Evolutionary conservation across 305 asterid species (phyloP), one percentile per base, ranked within the genome.

Genomic region (Solanum hybrid): DNA sequence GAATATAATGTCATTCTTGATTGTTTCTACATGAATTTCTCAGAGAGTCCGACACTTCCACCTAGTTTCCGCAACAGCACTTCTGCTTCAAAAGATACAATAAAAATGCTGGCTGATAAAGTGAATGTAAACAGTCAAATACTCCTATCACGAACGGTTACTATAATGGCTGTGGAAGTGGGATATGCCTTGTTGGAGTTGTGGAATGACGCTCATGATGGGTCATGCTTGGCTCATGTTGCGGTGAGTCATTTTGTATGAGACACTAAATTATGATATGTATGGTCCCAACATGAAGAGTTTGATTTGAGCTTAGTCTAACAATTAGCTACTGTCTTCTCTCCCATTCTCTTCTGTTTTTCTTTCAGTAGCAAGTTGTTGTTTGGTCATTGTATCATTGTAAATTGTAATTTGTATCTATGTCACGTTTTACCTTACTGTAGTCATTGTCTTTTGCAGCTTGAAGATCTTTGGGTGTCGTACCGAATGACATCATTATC

Each of bases 401-500:
- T 33, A 16, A 76, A 78, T 28, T 82, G 82, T 33, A 33, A 76
- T 33, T 76, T 76, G 88, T 84, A 31, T 84, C 88, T 39, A 51
- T 84, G 88, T 84, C 76, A 57, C 42, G n/a, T 31, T 83, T 46
- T 83, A 31, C 75, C 75, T 84, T 29, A 84, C 37, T 18, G 88
- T 31, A 12, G 36, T 88, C 16, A 76, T 64, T 69, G 67, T 29
- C 87, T 91, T 64, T 85, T 92, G 94, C 95, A 97, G 99, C 96
- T 97, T 89, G 99, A 97, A 91, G 98, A 98, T 87, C 99, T 97
- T 91, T 97, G 99, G 99, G 97, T 96, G 67, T 95, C 99, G 67
- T 96, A 96, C 92, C 95, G 99, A 88, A 96, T 96, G 98, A 97
- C 99, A 88, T 97, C 99, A 89, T 94, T 97, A 91, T 96, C 97